These are phyloP conservation scores for Phaeosphaeriaceae sp. DNA, from an alignment of 2,329 filamentous ascomycete species.

Conservation along the genomic window DNA sequence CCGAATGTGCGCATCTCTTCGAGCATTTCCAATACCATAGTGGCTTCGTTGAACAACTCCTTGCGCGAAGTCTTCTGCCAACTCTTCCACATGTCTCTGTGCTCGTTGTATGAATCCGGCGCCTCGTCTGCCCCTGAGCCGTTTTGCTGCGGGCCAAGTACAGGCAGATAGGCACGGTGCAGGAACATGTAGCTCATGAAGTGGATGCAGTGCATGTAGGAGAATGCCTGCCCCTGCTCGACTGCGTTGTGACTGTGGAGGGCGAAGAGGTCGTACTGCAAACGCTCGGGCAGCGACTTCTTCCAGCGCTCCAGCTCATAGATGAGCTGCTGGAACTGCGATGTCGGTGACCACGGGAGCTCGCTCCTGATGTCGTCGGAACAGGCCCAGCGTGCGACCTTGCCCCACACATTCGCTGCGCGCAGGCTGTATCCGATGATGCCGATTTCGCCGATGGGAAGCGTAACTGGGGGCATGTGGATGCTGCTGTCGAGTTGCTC, in stretches of 20 bases:
- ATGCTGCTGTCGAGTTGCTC: conserved; percentile 42
- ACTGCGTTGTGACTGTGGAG: conserved; percentile 52
- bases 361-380: conserved; percentile 46
- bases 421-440: conserved; percentile 51
- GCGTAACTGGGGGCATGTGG: conserved; percentile 37
- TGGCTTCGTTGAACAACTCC: conserved; percentile 47
- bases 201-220: conserved; percentile 53
- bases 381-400: conserved; percentile 52
- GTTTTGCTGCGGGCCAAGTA: conserved; percentile 45
- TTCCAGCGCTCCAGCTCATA: conserved; percentile 47
- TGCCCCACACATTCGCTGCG: conserved; percentile 52
- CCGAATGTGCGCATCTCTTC: conserved; percentile 52
- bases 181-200: conserved; percentile 54
- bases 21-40: conserved; percentile 50
- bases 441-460: conserved; percentile 44
- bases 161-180: conserved; percentile 50
- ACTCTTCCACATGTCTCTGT: conserved; percentile 43
- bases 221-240: conserved; percentile 52
- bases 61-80: conserved; percentile 48
- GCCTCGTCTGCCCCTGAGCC: conserved; percentile 36
- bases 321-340: conserved; percentile 47
- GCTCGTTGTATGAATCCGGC: conserved; percentile 42
- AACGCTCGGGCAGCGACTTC: conserved; percentile 41
- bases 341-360: conserved; percentile 46
- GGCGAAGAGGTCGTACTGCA: conserved; percentile 49